These are phyloP conservation scores for Cylindrodendrum hubeiense DNA, from an alignment of 2,329 filamentous ascomycete genomes.

Conservation along the genomic window DNA sequence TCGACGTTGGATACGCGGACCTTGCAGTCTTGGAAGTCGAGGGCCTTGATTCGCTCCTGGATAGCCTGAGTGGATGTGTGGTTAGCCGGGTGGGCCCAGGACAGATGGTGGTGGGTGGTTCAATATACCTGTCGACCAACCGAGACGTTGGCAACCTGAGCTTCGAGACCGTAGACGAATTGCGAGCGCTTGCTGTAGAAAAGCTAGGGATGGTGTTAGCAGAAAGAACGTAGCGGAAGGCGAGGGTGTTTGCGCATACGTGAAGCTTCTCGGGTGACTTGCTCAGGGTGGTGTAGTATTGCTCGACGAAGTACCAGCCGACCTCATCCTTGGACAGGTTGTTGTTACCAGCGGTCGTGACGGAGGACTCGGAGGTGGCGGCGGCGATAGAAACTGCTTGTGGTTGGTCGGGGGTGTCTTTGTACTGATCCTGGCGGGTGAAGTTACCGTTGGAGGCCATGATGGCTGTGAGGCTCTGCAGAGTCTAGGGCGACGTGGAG, in stretches of 20 bases:
- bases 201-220: constrained; percentile 62
- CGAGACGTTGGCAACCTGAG: constrained; percentile 86
- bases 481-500: constrained; percentile 24
- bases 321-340: constrained; percentile 88
- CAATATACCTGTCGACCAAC: constrained; percentile 82
- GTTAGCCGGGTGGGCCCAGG: constrained; percentile 24
- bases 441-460: constrained; percentile 72
- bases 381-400: constrained; percentile 50
- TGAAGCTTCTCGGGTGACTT: constrained; percentile 94
- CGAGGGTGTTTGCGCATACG: constrained; percentile 57
- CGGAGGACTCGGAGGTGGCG: constrained; percentile 47
- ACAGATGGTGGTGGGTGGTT: neutral
- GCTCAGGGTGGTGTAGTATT: constrained; percentile 98
- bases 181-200: constrained; percentile 98
- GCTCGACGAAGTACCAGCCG: constrained; percentile 99
- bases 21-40: constrained; percentile 98
- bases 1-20: constrained; percentile 98
- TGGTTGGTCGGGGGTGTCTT: constrained; percentile 54
- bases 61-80: constrained; percentile 74
- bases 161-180: constrained; percentile 92
- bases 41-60: constrained; percentile 91
- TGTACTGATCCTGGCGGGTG: constrained; percentile 59
- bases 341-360: constrained; percentile 53
- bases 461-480: constrained; percentile 41
- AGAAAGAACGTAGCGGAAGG: neutral